These are phyloP conservation scores for Colletotrichum tropicale DNA, from an alignment of 2,329 filamentous ascomycete species.

Conservation along the genomic window DNA sequence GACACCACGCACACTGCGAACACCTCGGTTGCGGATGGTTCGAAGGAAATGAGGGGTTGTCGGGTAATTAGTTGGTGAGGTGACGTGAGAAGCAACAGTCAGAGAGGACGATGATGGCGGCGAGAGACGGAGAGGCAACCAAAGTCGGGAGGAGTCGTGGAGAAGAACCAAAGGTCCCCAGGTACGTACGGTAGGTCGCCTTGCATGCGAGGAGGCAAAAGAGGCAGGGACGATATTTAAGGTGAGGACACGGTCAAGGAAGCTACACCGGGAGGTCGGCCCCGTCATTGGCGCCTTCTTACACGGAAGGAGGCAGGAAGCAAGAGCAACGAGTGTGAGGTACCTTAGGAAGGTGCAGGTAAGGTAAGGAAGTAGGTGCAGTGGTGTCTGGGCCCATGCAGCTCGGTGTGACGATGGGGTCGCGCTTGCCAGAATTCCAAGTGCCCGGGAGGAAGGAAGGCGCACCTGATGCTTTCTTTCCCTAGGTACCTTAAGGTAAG, in stretches of 20 bases:
- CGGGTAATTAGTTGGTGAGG: not conserved
- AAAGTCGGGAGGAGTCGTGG: not conserved
- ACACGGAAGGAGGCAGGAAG: not conserved
- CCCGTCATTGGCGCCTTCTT: not conserved
- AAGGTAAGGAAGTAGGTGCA: not conserved
- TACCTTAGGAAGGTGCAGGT: not conserved
- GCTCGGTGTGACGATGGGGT: not conserved
- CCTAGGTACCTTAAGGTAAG: not conserved
- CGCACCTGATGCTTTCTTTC: not conserved
- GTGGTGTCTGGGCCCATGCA: not conserved
- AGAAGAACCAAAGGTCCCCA: not conserved
- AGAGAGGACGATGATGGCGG: not conserved
- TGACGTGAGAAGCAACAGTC: not conserved
- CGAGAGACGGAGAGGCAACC: not conserved
- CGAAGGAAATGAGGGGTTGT: not conserved
- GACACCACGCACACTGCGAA: slow-evolving; percentile 3
- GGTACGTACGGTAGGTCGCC: not conserved
- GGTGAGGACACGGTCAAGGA: not conserved
- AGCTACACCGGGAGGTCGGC: not conserved
- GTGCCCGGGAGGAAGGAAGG: not conserved
- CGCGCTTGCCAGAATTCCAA: not conserved
- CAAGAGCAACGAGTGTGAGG: not conserved
- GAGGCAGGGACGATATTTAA: not conserved
- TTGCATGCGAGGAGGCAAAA: not conserved
- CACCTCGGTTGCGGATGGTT: slow-evolving; percentile 10